Evolutionary conservation across 1,139 yeast genomes (phyloP), one percentile per base, ranked within the genome.

Genomic region (Pichia sp.): DNA sequence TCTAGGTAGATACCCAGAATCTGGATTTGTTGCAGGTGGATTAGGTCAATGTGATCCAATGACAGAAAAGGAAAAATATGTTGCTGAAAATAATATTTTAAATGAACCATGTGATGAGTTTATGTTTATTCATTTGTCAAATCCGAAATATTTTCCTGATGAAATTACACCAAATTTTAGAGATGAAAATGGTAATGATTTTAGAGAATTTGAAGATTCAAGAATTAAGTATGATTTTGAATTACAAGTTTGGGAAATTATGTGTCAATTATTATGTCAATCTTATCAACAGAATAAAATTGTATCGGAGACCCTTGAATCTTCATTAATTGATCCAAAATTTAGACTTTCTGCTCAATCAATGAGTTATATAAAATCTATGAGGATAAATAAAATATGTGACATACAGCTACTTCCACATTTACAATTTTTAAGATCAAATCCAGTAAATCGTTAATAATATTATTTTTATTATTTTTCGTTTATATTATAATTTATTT

Each of bases 31-130:
- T 4, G 69, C 83, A 10, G 78, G 79, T 56, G 81, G 82, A 0
- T 66, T 79, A 50, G 83, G 80, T 3, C 85, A 80, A 56, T 75
- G 70, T 58, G 81, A 80, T 55, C 83, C 85, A 9, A 61, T 68
- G 7, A 48, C 51, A 1, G 8, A 32, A 24, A 43, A 38, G 11
- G 59, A 60, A 46, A 39, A 37, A 20, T 56, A 60, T 3, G 41
- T 59, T 1, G 47, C 47, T 33, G 41, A 50, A 10, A 50, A 51
- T 11, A 58, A 53, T 58, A n/a, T 34, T 2, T 12, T 5, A 22
- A 22, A n/a, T 25, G 24, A 26, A 28, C 9, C 9, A 58, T 51
- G 53, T 54, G 34, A 45, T 5, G 60, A 37, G 39, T 63, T 57
- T 57, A 61, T 56, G 53, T 78, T 80, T 58, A 73, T 78, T 76